Evolutionary conservation across 1,284 basidiomycete species (phyloP), one percentile per base, ranked within the genome.

Genomic region (Ganoderma boninense): DNA sequence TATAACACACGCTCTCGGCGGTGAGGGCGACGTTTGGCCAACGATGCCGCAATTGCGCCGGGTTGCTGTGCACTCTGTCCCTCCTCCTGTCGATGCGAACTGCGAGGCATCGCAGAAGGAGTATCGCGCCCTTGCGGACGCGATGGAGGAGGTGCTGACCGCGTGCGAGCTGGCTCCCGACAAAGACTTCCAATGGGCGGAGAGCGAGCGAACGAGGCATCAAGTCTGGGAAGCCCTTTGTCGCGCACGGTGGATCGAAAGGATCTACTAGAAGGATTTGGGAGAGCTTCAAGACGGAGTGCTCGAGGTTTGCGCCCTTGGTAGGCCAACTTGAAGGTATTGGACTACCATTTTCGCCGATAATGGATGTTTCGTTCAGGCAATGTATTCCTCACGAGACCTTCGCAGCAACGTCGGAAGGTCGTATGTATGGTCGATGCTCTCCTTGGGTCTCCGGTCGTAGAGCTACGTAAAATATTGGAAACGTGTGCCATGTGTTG

Each of bases 21-120:
- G 38, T 10, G 38, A 40, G 23, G 23, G 20, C 11, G 20, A 16
- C 23, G 38, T 11, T 4, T 60, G 35, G 52, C n/a, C n/a, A 29
- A 52, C 52, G 49, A 54, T 64, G 64, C 54, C 64, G 49, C 38
- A 16, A 14, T 26, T 73, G 59, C 66, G 61, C 10, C 64, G 56
- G 32, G 67, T 71, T 20, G 57, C 63, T 32, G 67, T 74, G 43
- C 73, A 74, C 42, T 74, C 73, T 2, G 65, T 74, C 20, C 65
- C 67, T 0, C 72, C 69, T 5, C 69, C 63, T 0, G 32, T 49
- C 2, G 62, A 59, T 0, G 70, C 59, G n/a, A 29, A 59, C 23
- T 69, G 66, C 40, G 68, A 26, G 40, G 64, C 32, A 20, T 63
- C 73, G 54, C 65, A 69, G 52, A 68, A 62, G 67, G 67, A 68